phyloP scores from a whole-genome alignment of 1,139 yeast genomes.

The Yamadazyma buinensis region DNA sequence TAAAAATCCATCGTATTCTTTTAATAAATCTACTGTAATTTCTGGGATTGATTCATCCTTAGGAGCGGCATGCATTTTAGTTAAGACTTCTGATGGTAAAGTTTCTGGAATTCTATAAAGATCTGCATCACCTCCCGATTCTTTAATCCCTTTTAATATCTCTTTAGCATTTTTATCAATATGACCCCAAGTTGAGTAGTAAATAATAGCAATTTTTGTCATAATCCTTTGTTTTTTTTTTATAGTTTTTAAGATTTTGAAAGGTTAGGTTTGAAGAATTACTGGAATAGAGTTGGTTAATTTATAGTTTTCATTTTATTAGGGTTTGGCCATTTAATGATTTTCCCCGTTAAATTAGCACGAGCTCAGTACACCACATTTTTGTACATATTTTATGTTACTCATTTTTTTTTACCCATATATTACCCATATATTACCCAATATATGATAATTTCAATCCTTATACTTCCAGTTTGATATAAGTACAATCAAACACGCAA shows the following conservation, averaged over 20 bases:
- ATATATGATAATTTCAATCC: too few relatives aligned
- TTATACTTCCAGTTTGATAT: too few relatives aligned
- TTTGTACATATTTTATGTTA: too few relatives aligned
- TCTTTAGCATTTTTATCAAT: conserved; percentile 64
- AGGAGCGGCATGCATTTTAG: conserved; percentile 59
- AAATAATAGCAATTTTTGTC: conserved; percentile 48
- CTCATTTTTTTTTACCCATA: too few relatives aligned
- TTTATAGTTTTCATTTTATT: background rate
- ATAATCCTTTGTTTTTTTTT: background rate
- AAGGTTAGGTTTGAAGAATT: too few relatives aligned
- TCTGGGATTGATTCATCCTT: conserved; percentile 60
- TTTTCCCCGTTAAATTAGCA: background rate
- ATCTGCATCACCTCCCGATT: conserved; percentile 70
- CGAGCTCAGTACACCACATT: too few relatives aligned
- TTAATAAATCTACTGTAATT: conserved; percentile 56
- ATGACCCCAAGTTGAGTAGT: conserved; percentile 83
- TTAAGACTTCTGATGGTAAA: conserved; percentile 60
- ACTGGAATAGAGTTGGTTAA: background rate
- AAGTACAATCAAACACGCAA: too few relatives aligned
- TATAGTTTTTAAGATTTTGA: background rate
- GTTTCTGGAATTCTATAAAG: conserved; percentile 83
- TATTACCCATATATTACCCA: too few relatives aligned
- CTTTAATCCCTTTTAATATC: conserved; percentile 65
- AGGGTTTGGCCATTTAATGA: too few relatives aligned
- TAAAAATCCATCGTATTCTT: conserved; percentile 67